Evolutionary conservation across 495 filamentous ascomycete genomes (phyloP).

Genomic region (Neurospora intermedia): DNA sequence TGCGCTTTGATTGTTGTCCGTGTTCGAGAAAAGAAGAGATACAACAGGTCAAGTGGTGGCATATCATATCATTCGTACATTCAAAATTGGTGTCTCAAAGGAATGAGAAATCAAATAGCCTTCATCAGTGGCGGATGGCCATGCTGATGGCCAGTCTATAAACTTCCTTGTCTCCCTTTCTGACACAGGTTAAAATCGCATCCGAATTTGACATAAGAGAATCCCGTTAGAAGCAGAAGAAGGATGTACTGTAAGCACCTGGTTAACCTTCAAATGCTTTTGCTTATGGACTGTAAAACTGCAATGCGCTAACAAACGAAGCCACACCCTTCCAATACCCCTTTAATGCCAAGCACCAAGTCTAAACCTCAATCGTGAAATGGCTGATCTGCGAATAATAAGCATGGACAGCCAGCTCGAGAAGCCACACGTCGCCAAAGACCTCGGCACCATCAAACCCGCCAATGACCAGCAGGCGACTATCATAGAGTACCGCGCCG

Average conservation of each 20-base stretch:
- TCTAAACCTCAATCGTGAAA: conserved; percentile 52
- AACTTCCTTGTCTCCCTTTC: background rate
- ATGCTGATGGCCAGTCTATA: background rate
- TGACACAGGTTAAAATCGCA: background rate
- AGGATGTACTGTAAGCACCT: background rate
- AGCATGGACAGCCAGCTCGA: conserved; percentile 54
- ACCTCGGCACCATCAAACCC: conserved; percentile 55
- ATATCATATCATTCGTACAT: background rate
- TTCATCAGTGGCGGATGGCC: background rate
- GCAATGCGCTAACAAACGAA: background rate
- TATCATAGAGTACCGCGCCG: conserved; percentile 51
- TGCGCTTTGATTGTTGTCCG: background rate
- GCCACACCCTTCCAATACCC: background rate
- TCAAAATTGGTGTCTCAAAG: background rate
- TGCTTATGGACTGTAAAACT: background rate
- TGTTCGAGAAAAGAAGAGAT: background rate
- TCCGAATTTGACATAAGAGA: background rate
- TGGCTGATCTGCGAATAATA: conserved; percentile 61
- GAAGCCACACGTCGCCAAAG: conserved; percentile 51
- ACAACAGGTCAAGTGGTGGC: background rate
- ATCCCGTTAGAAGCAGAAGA: background rate
- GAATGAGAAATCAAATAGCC: background rate
- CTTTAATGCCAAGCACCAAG: background rate
- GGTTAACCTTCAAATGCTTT: background rate
- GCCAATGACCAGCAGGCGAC: conserved; percentile 47